Base-by-base conservation (phyloP, 495 filamentous ascomycete genomes). In the Aspergillus mulundensis region DNA sequence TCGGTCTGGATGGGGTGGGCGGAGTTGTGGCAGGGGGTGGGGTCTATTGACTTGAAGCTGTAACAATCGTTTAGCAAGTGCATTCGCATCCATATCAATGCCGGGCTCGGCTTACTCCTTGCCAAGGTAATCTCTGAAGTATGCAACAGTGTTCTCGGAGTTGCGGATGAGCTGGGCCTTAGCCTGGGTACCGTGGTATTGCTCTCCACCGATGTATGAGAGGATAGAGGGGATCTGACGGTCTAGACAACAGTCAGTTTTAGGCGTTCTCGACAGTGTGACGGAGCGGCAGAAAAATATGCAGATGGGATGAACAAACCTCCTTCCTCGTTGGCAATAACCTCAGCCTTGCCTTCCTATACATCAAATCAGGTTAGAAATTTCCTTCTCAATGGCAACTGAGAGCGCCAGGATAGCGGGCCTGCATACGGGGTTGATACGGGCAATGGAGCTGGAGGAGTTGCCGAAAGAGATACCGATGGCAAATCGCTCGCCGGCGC, bases 401-500 rank as follows among this genome's bases (percentile, higher is more conserved):
- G 25, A 40, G 20, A 40, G 40, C 44, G 32, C 7, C 14, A 53
- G 24, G 20, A 18, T 20, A 39, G 20, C 38, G 56, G 41, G 18
- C 8, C 12, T 30, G 71, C 84, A 54, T 78, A 86, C 83, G 58
- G 70, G 70, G 42, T 86, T 82, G 30, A 91, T 90, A 66, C 84
- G 87, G 61, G 92, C 94, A 75, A 98, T 97, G 50, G 91, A 96
- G 76, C 93, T 96, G 81, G 91, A 94, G 47, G 89, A 90, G 75
- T 98, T 98, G 71, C 94, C 95, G 79, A 97, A 97, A 49, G 91
- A 89, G 70, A 98, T 90, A 72, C 94, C 94, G 74, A 98, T 98
- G 63, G 87, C 88, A 59, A 85, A 82, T 60, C 85, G 77, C 73
- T 89, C 76, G 54, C 69, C 62, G 58, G 68, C 40, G 52, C 73